Evolutionary conservation across 345 rosid species (phyloP).

Genomic region (Acer yangbiense): DNA sequence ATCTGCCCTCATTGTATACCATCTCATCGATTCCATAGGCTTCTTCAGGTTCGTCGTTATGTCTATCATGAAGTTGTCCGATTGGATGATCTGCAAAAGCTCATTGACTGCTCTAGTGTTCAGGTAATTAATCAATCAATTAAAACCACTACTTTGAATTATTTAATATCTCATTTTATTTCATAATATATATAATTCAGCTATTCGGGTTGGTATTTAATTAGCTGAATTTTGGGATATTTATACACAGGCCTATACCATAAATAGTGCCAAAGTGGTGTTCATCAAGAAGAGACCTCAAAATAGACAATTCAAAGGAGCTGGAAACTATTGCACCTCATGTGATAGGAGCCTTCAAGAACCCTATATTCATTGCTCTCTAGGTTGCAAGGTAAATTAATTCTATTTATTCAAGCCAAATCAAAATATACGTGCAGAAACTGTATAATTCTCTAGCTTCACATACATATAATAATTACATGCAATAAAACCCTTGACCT

Average conservation of each 20-base stretch:
- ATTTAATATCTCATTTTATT: neutral
- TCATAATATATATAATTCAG: neutral
- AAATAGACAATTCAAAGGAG: conserved; percentile 88
- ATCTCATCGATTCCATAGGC: conserved; percentile 81
- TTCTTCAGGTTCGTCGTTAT: conserved; percentile 94
- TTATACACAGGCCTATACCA: conserved; percentile 72
- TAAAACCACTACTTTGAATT: neutral
- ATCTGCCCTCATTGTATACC: conserved; percentile 94
- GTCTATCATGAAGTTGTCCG: conserved; percentile 97
- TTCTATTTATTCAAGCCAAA: neutral
- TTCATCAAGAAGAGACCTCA: conserved; percentile 98
- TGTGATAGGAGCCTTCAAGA: conserved; percentile 97
- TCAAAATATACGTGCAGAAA: neutral
- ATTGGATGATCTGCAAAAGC: conserved; percentile 87
- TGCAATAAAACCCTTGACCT: neutral
- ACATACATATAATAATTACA: neutral
- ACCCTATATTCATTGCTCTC: conserved; percentile 89
- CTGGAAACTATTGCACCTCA: conserved; percentile 88
- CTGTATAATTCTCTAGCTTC: neutral
- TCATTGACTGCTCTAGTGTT: conserved; percentile 91
- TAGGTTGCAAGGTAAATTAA: conserved; percentile 80
- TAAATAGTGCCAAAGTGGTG: conserved; percentile 92
- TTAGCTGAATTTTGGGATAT: conserved; percentile 8
- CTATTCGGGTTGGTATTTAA: neutral
- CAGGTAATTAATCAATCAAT: conserved; percentile 45